These are phyloP conservation scores for Arachnopeziza araneosa DNA, from an alignment of 2,329 filamentous ascomycete species.

Conservation along the genomic window DNA sequence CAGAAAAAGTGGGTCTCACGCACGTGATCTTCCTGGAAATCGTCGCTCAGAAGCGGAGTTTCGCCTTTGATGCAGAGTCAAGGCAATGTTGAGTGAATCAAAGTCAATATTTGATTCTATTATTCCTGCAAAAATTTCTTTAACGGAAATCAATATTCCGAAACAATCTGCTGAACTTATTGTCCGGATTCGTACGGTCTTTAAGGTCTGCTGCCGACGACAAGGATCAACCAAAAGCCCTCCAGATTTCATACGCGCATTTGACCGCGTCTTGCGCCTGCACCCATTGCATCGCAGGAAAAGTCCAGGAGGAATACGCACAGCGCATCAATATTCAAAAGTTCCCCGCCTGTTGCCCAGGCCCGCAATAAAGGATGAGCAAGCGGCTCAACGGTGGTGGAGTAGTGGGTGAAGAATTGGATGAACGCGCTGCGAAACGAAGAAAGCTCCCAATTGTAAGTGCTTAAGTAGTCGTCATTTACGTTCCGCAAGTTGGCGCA, in stretches of 20 bases:
- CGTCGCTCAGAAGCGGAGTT: neutral
- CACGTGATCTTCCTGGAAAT: neutral
- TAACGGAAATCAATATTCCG: neutral
- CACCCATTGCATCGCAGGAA: constrained; percentile 15
- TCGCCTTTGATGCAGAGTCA: neutral
- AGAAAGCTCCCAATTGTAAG: constrained; percentile 51
- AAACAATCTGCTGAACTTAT: neutral
- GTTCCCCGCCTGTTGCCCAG: neutral
- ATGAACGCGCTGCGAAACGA: constrained; percentile 51
- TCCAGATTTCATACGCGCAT: neutral
- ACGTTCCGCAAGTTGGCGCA: constrained; percentile 5
- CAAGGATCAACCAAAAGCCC: neutral
- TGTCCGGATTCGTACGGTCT: neutral
- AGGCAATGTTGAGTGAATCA: neutral
- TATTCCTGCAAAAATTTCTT: neutral
- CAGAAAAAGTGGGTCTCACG: neutral
- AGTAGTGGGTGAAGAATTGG: constrained; percentile 42
- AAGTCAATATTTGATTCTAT: neutral
- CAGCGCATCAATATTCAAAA: constrained; percentile 7
- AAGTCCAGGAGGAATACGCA: constrained; percentile 1
- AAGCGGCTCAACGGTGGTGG: constrained; percentile 44
- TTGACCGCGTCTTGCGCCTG: constrained; percentile 10
- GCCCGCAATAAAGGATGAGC: constrained; percentile 23
- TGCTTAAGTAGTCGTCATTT: constrained; percentile 21
- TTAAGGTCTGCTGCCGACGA: neutral